Evolutionary conservation across 2,329 filamentous ascomycete species (phyloP).

Genomic region (Sporothrix sp.): DNA sequence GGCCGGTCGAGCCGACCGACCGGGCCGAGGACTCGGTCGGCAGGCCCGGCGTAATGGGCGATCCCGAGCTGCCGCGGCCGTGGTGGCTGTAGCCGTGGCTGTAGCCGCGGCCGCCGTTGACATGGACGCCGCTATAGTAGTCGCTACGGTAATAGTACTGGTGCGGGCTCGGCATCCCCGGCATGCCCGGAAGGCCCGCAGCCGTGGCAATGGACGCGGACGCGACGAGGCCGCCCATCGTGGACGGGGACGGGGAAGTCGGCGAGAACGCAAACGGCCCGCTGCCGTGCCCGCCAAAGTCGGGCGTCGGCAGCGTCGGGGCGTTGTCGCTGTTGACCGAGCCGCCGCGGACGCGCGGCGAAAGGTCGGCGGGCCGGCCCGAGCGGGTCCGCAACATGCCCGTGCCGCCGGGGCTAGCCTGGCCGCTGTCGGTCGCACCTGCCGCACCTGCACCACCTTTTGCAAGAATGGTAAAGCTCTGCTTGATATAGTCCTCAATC

Average conservation of each 20-base stretch:
- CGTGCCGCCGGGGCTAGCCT: constrained; percentile 5
- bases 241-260: constrained; percentile 24
- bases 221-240: neutral
- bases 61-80: constrained; percentile 36
- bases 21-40: constrained; percentile 27
- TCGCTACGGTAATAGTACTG: constrained; percentile 46
- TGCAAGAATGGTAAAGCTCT: constrained; percentile 66
- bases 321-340: constrained; percentile 55
- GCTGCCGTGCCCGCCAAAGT: constrained; percentile 56
- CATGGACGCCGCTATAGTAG: constrained; percentile 36
- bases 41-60: constrained; percentile 35
- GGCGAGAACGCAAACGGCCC: constrained; percentile 54
- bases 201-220: constrained; percentile 4
- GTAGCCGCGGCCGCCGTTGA: constrained; percentile 31
- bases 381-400: constrained; percentile 37
- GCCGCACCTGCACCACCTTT: constrained; percentile 44
- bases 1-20: constrained; percentile 38
- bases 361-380: constrained; percentile 35
- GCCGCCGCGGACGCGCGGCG: constrained; percentile 45
- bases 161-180: constrained; percentile 39
- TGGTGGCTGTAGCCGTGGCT: no score
- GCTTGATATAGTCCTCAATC: constrained; percentile 58
- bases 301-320: constrained; percentile 54
- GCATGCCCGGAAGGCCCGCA: no score
- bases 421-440: constrained; percentile 29